Percentiles rank a stretch among this genome's conserved stretches.
Evolutionary conservation across 495 filamentous ascomycete species (phyloP).

Genomic region (Platismatia glauca): DNA sequence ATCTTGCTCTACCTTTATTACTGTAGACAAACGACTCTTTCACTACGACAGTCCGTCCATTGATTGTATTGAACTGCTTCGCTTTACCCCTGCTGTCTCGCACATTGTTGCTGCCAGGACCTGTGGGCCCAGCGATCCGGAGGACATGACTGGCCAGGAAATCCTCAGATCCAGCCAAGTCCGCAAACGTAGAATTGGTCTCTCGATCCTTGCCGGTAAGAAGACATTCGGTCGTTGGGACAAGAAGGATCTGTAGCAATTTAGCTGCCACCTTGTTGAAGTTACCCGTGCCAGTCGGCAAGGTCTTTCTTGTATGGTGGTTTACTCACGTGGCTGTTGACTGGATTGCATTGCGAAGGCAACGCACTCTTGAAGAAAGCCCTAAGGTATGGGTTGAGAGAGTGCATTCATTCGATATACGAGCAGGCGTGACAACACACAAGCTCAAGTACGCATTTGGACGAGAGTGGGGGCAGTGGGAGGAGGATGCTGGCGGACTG

Average conservation of each 20-base stretch:
- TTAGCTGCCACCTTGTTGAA: not conserved
- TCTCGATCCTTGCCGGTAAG: slow-evolving; percentile 84
- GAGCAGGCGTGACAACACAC: not conserved
- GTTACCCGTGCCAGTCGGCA: not conserved
- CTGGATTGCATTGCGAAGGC: slow-evolving; percentile 83
- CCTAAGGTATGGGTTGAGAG: slow-evolving; percentile 95
- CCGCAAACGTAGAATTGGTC: slow-evolving; percentile 63
- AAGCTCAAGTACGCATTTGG: not conserved
- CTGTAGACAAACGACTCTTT: slow-evolving; percentile 91
- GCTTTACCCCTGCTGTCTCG: slow-evolving; percentile 89
- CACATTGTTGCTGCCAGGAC: slow-evolving; percentile 50
- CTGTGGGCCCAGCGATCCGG: slow-evolving; percentile 58
- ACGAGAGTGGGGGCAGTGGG: not conserved
- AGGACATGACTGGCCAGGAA: slow-evolving; percentile 96
- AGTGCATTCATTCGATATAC: slow-evolving; percentile 71
- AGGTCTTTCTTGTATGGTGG: not conserved
- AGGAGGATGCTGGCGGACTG: not conserved
- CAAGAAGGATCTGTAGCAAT: slow-evolving; percentile 63
- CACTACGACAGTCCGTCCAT: slow-evolving; percentile 86
- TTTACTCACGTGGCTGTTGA: slow-evolving; percentile 70
- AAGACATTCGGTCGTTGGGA: slow-evolving; percentile 85
- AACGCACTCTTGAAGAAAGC: slow-evolving; percentile 96
- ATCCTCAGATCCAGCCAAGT: slow-evolving; percentile 80
- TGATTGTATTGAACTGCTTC: slow-evolving; percentile 83
- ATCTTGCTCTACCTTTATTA: slow-evolving; percentile 70